Evolutionary conservation across 1,139 yeast genomes (phyloP).

Genomic region (Suhomyces bolitotheri): DNA sequence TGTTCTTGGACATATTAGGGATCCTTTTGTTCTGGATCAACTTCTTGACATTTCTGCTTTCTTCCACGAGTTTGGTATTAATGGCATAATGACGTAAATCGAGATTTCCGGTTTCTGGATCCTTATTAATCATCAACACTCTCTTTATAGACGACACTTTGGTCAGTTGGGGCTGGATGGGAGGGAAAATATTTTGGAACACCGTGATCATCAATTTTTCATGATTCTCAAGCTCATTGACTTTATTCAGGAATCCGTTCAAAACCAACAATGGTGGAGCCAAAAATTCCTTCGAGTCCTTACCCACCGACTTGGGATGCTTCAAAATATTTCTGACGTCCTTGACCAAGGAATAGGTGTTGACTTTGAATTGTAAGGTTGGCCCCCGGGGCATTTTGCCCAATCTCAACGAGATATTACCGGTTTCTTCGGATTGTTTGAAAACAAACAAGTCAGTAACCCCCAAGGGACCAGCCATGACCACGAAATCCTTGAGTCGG

Average conservation of each 20-base stretch:
- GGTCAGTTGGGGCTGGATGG: conserved; percentile 80
- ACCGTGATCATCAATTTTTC: conserved; percentile 86
- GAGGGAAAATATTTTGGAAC: conserved; percentile 95
- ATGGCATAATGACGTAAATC: conserved; percentile 91
- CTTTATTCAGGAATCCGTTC: conserved; percentile 71
- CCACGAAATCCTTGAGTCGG: conserved; percentile 83
- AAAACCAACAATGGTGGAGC: conserved; percentile 88
- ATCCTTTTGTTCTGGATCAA: conserved; percentile 67
- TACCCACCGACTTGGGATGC: conserved; percentile 68
- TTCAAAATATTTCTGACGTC: conserved; percentile 73
- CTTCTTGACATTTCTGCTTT: conserved; percentile 76
- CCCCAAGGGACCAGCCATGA: conserved; percentile 97
- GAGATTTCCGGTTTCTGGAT: conserved; percentile 65
- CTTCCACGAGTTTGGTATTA: conserved; percentile 83
- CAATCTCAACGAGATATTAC: conserved; percentile 78
- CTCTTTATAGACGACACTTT: conserved; percentile 75
- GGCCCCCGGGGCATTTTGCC: conserved; percentile 95
- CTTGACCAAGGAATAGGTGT: conserved; percentile 75
- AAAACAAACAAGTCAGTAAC: conserved; percentile 86
- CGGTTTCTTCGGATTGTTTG: conserved; percentile 75
- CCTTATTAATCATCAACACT: conserved; percentile 80
- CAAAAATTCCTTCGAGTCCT: conserved; percentile 60
- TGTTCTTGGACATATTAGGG: conserved; percentile 69
- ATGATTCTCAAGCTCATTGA: conserved; percentile 56
- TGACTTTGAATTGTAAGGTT: conserved; percentile 77